A percentile compares a stretch with the other conserved stretches of the same genome.
phyloP scores from a whole-genome alignment of 2,329 filamentous ascomycete species.

The Mycocentrospora acerina region DNA sequence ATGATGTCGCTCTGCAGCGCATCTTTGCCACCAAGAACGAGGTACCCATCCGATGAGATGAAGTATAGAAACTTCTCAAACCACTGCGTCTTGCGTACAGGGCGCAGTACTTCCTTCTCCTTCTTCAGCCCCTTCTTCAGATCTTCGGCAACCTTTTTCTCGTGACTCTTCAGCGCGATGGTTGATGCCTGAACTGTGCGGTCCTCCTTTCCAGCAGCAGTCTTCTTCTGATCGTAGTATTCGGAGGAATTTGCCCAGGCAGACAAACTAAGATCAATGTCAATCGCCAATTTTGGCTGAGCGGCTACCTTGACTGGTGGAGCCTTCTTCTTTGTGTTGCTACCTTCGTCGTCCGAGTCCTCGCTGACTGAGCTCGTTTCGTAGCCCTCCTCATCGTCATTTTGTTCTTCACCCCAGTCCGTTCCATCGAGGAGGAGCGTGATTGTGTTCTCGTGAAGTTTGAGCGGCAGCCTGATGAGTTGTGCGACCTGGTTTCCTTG shows the following conservation, averaged over 20 bases:
- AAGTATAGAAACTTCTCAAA: conserved; percentile 98
- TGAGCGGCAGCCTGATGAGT: conserved; percentile 83
- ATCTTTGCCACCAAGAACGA: conserved; percentile 88
- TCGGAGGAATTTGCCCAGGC: conserved; percentile 88
- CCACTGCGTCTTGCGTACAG: conserved; percentile 83
- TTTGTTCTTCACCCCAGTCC: conserved; percentile 63
- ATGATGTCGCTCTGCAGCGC: conserved; percentile 86
- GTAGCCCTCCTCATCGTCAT: conserved; percentile 57
- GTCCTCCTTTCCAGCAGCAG: conserved; percentile 81
- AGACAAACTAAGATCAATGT: conserved; percentile 79
- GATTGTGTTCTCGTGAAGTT: conserved; percentile 84
- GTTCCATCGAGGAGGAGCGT: conserved; percentile 77
- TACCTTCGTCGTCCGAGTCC: conserved; percentile 61
- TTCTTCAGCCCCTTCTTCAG: conserved; percentile 86
- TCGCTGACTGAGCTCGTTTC: conserved; percentile 67
- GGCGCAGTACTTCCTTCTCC: conserved; percentile 84
- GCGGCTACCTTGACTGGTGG: conserved; percentile 33
- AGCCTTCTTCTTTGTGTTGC: conserved; percentile 51
- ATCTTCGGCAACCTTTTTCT: conserved; percentile 83
- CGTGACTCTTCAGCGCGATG: conserved; percentile 83
- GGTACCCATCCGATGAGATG: conserved; percentile 90
- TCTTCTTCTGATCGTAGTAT: conserved; percentile 88
- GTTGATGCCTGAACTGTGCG: conserved; percentile 81
- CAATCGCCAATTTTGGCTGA: conserved; percentile 63
- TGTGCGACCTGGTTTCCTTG: conserved; percentile 81